These are phyloP conservation scores for Boletus rex-veris DNA, from an alignment of 768 basidiomycete genomes.

Conservation along the genomic window DNA sequence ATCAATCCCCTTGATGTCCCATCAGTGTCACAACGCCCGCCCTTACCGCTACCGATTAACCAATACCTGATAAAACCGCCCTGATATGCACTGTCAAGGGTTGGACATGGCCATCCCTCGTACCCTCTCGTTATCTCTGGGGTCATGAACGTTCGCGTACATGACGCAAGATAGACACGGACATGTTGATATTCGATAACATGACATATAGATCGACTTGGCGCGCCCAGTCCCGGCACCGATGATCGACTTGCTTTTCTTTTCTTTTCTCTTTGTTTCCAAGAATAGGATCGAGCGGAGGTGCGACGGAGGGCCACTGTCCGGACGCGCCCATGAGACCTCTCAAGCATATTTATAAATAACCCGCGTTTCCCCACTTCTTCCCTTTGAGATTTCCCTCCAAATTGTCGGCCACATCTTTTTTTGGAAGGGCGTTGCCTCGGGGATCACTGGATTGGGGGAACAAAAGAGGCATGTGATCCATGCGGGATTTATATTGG, in stretches of 20 bases:
- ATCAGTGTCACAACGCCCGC: neutral
- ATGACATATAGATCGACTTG: too few relatives aligned
- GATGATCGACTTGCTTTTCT: conserved; percentile 5
- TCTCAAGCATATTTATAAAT: too few relatives aligned
- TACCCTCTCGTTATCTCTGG: neutral
- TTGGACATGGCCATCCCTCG: neutral
- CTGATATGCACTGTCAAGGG: neutral
- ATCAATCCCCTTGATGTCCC: conserved; percentile 4
- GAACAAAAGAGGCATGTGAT: neutral
- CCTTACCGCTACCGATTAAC: neutral
- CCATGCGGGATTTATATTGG: neutral
- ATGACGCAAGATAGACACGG: too few relatives aligned
- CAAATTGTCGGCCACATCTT: too few relatives aligned
- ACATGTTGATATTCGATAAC: neutral
- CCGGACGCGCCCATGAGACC: neutral
- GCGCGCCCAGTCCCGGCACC: neutral
- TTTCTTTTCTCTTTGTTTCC: neutral
- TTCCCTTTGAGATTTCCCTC: neutral
- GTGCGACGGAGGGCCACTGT: conserved; percentile 9
- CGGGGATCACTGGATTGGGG: neutral
- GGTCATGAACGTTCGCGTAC: too few relatives aligned
- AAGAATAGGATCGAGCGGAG: conserved; percentile 2
- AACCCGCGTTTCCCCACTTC: too few relatives aligned
- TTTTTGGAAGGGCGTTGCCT: too few relatives aligned
- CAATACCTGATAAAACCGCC: neutral